phyloP scores from a whole-genome alignment of 2,329 filamentous ascomycete genomes.

The Dactylellina drechsleri region DNA sequence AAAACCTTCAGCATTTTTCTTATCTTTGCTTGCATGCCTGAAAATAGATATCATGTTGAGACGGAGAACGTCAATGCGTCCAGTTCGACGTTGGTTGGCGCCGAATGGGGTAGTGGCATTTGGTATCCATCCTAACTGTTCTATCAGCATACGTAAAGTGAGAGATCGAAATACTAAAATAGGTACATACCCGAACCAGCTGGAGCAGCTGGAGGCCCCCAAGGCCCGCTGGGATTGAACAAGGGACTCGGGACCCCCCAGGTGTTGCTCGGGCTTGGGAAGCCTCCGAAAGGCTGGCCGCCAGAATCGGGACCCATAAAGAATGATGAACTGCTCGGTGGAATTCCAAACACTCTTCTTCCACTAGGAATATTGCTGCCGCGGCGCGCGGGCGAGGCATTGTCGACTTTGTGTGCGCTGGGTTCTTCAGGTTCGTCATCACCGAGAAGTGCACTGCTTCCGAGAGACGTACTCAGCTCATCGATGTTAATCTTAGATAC shows the following conservation, averaged over 20 bases:
- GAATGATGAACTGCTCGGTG: conserved; percentile 20
- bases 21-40: conserved; percentile 61
- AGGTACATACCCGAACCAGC: conserved; percentile 37
- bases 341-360: conserved; percentile 62
- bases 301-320: conserved; percentile 62
- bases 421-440: conserved; percentile 76
- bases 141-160: conserved; percentile 46
- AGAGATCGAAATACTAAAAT: neutral
- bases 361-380: conserved; percentile 68
- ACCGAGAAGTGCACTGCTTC: conserved; percentile 86
- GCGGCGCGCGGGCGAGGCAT: conserved; percentile 62
- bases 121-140: conserved; percentile 55
- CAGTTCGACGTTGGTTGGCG: conserved; percentile 70
- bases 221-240: conserved; percentile 32
- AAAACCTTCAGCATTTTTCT: conserved; percentile 69
- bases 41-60: conserved; percentile 19
- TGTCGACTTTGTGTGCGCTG: conserved; percentile 60
- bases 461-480: conserved; percentile 79
- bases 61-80: conserved; percentile 58
- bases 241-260: conserved; percentile 22
- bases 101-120: conserved; percentile 63
- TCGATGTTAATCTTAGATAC: conserved; percentile 67
- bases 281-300: conserved; percentile 63
- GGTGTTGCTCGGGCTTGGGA: conserved; percentile 63
- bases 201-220: conserved; percentile 55